Conservation (phyloP, 768 basidiomycete genomes). For the Coprinopsis cinerea region DNA sequence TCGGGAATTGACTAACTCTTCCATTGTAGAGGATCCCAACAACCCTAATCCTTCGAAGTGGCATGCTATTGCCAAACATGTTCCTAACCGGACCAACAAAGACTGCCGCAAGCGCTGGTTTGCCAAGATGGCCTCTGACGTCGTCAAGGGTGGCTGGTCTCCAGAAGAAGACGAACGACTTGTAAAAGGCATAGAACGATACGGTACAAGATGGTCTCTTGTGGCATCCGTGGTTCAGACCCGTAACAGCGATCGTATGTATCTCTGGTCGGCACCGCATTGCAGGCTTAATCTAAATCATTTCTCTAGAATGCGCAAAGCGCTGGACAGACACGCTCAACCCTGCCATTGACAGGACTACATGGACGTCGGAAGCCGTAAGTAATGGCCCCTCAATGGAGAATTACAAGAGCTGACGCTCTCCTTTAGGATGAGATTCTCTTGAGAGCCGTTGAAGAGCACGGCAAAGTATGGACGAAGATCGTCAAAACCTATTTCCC, state of each 20-base stretch:
- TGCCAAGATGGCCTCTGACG: slow-evolving; percentile 57
- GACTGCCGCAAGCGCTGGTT: slow-evolving; percentile 62
- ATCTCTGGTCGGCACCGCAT: neutral
- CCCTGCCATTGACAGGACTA: slow-evolving; percentile 53
- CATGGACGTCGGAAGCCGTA: slow-evolving; percentile 53
- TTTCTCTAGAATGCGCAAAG: slow-evolving; percentile 47
- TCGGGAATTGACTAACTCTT: slow-evolving; percentile 14
- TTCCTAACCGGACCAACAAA: slow-evolving; percentile 57
- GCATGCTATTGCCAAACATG: slow-evolving; percentile 59
- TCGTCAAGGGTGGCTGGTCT: slow-evolving; percentile 57
- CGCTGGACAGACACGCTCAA: slow-evolving; percentile 59
- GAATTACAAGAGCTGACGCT: slow-evolving; percentile 8
- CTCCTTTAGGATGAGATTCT: slow-evolving; percentile 42
- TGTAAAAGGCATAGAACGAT: slow-evolving; percentile 50
- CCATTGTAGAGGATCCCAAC: slow-evolving; percentile 46
- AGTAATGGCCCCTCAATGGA: slow-evolving; percentile 13
- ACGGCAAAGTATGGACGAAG: slow-evolving; percentile 58
- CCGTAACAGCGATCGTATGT: slow-evolving; percentile 55
- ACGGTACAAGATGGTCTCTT: slow-evolving; percentile 54
- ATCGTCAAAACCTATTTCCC: slow-evolving; percentile 59
- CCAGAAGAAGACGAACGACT: slow-evolving; percentile 56
- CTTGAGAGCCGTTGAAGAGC: slow-evolving; percentile 47
- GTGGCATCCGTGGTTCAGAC: slow-evolving; percentile 54
- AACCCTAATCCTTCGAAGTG: slow-evolving; percentile 54
- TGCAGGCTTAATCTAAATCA: slow-evolving; percentile 9